phyloP scores from a whole-genome alignment of 2,329 filamentous ascomycete genomes.

The Fusarium stilboides region DNA sequence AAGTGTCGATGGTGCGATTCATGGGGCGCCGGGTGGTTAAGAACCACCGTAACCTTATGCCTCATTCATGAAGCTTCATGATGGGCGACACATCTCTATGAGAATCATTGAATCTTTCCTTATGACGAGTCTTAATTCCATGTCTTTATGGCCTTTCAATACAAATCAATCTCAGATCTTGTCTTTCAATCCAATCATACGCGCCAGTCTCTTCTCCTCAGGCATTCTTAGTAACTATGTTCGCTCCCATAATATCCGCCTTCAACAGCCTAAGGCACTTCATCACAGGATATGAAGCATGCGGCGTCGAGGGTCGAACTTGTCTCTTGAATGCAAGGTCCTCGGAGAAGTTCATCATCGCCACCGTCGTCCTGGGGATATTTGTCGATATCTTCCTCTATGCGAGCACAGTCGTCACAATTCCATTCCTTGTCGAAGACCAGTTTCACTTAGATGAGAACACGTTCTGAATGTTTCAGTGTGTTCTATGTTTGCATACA shows the following conservation, averaged over 20 bases:
- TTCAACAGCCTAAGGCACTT: conserved; percentile 4
- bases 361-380: conserved; percentile 29
- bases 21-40: no score
- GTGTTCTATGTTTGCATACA: conserved; percentile 30
- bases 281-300: conserved; percentile 6
- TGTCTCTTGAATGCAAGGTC: conserved; percentile 16
- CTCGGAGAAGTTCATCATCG: conserved; percentile 18
- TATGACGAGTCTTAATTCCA: not conserved
- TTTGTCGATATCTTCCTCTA: conserved; percentile 39
- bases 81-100: not conserved
- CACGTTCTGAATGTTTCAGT: conserved; percentile 13
- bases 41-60: not conserved
- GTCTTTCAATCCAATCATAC: no score
- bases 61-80: not conserved
- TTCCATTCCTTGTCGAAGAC: conserved; percentile 29
- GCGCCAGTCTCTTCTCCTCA: not conserved
- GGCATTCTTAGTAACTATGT: not conserved
- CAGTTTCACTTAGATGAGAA: conserved; percentile 5
- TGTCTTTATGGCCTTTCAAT: not conserved
- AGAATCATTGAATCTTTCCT: not conserved
- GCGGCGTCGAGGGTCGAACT: not conserved
- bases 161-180: no score
- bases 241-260: not conserved
- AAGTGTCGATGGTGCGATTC: no score
- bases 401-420: conserved; percentile 29